Evolutionary conservation across 1,284 basidiomycete species (phyloP), one percentile per base, ranked within the genome.

Genomic region (Rhodotorula sp.): DNA sequence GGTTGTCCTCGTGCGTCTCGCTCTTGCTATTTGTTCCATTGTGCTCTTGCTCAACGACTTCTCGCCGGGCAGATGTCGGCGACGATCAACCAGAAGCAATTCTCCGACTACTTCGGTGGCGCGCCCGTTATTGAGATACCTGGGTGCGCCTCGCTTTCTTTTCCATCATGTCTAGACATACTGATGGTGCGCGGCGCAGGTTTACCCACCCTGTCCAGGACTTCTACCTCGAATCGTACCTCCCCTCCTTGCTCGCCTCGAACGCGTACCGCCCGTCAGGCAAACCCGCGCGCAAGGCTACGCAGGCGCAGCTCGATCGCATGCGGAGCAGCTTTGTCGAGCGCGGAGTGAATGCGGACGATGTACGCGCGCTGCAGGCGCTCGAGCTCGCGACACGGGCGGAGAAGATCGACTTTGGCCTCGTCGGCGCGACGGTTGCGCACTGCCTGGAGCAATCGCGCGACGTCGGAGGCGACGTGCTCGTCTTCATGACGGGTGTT

Each of bases 401-500:
- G 0, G 88, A 89, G 56, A 85, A 86, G 60, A 87, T 92, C 56
- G 92, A 96, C 80, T 92, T 90, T 63, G 81, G 91, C 85, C 85
- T 97, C 4, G 86, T 96, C 56, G 70, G 70, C 46, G 70, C 70
- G 0, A 72, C 70, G n/a, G 70, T 87, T 34, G 72, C 73, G 1
- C 59, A 74, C 50, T 76, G 75, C 51, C 58, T 76, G 21, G 66
- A 62, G 17, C 39, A 58, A 12, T 74, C 72, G 2, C 39, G 90
- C 4, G 74, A 51, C 29, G 58, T 22, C 53, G 76, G 34, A 44
- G 80, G 81, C 22, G 82, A 90, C 8, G 87, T 97, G 60, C 85
- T 97, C 32, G 88, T 97, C 57, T 97, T 97, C 82, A 85, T 94
- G 70, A 88, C 92, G 37, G 94, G 94, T 81, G 90, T 92, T 0